phyloP scores from a whole-genome alignment of 176 grass and related monocot genomes.

The Zizania latifolia region DNA sequence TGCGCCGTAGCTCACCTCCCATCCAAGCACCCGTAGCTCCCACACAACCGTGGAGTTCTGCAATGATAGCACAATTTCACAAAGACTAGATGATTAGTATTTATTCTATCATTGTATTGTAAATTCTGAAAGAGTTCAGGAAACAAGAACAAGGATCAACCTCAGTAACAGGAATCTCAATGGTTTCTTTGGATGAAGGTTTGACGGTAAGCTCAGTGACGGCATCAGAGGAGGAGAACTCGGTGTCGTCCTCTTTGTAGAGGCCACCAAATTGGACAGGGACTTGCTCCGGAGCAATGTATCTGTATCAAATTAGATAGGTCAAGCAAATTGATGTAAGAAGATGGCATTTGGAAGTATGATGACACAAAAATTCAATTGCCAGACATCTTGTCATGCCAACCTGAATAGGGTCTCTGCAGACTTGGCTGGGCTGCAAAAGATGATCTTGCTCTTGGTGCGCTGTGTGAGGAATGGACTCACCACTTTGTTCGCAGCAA shows the following conservation, averaged over 20 bases:
- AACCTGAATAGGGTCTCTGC: slow-evolving; percentile 90
- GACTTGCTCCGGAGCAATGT: slow-evolving; percentile 79
- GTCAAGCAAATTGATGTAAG: background rate
- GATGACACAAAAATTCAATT: background rate
- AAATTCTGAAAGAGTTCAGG: background rate
- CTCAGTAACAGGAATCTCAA: slow-evolving; percentile 70
- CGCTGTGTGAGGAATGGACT: slow-evolving; percentile 88
- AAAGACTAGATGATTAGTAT: background rate
- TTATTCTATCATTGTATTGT: background rate
- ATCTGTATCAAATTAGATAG: slow-evolving; percentile 35
- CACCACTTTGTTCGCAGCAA: slow-evolving; percentile 74
- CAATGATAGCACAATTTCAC: background rate
- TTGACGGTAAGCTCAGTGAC: slow-evolving; percentile 66
- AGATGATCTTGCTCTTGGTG: slow-evolving; percentile 95
- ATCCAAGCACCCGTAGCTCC: slow-evolving; percentile 82
- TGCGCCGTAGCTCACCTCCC: slow-evolving; percentile 69
- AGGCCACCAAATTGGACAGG: slow-evolving; percentile 81
- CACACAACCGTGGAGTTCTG: slow-evolving; percentile 70
- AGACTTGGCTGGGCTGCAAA: slow-evolving; percentile 65
- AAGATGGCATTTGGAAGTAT: background rate
- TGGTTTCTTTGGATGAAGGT: slow-evolving; percentile 66
- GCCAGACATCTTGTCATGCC: background rate
- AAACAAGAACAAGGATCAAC: slow-evolving; percentile 12
- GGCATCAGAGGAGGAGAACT: slow-evolving; percentile 76
- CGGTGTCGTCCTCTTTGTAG: slow-evolving; percentile 62